Evolutionary conservation across 192 early-diverging fungal genomes (phyloP), one percentile per base, ranked within the genome.

Genomic region (Coemansia sp.): DNA sequence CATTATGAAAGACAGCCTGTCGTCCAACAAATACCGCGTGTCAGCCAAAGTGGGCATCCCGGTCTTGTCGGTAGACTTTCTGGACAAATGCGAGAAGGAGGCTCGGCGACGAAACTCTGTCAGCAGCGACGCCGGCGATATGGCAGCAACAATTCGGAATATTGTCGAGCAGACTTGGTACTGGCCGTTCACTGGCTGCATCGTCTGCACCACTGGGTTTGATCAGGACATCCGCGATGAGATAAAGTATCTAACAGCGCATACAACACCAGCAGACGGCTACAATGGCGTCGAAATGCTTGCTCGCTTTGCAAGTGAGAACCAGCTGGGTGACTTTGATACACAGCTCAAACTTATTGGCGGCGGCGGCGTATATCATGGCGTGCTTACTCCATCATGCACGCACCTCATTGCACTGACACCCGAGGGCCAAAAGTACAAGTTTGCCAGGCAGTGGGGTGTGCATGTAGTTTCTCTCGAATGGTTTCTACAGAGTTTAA

Each of bases 171-270:
- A 52, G 7, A 67, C 60, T 12, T 62, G 80, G 40, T 62, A 73
- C 9, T 59, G 50, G 19, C 80, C 80, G 19, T 82, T 82, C 34
- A 52, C 80, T 8, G 75, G 75, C 12, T 82, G 74, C 12, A 53
- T 56, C 20, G 57, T 82, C 19, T 77, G 74, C 60, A 64, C 75
- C 0, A 82, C 80, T 5, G 80, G 80, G 1, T 71, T 82, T 28
- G 28, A 49, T n/a, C 12, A 42, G 2, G 66, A 72, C 10, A 15
- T 75, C 15, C 78, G 73, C 19, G 67, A 66, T 15, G 65, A 82
- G 50, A 82, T 82, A 4, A 71, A 65, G 20, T 47, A 42, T 0
- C 54, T 77, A 12, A 62, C 64, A 6, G 51, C 49, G 10, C 34
- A 28, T 9, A 42, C 22, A 0, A 19, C 34, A 25, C 57, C 15